A percentile compares a stretch with the other conserved stretches of the same genome.
Evolutionary conservation across 192 early-diverging fungal species (phyloP).

Genomic region (Tieghemiomyces parasiticus): DNA sequence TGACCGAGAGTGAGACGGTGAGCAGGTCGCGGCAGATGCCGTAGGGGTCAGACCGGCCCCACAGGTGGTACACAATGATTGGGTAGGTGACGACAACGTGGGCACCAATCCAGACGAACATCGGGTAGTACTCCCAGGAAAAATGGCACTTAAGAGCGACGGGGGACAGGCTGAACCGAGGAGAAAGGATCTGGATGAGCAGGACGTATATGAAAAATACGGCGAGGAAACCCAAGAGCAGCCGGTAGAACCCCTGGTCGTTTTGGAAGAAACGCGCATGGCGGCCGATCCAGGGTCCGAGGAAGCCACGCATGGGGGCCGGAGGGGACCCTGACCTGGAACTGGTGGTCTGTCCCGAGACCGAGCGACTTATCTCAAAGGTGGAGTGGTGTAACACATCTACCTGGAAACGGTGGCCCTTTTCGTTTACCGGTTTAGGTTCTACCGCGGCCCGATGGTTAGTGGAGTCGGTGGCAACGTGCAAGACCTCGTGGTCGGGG

Average conservation of each 20-base stretch:
- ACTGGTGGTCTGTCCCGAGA: no score
- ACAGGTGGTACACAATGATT: constrained; percentile 5
- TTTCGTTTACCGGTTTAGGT: neutral
- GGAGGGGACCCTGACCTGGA: no score
- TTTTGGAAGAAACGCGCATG: neutral
- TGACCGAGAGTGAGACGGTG: neutral
- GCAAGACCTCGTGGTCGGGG: no score
- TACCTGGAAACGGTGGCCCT: neutral
- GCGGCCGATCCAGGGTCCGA: neutral
- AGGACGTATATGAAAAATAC: neutral
- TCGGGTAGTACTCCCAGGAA: constrained; percentile 1
- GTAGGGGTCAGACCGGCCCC: constrained; percentile 3
- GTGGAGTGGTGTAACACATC: neutral
- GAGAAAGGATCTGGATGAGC: neutral
- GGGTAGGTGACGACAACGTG: constrained; percentile 2
- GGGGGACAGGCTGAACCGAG: neutral
- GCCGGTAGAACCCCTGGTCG: neutral
- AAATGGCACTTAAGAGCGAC: neutral
- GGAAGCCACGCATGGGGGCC: neutral
- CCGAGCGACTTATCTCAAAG: neutral
- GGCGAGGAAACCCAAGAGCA: neutral
- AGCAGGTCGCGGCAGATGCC: constrained; percentile 7
- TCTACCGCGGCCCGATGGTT: neutral
- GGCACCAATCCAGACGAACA: neutral
- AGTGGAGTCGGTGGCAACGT: no score